Base-by-base conservation (phyloP, 1,284 basidiomycete species). In the Schizophyllum commune region DNA sequence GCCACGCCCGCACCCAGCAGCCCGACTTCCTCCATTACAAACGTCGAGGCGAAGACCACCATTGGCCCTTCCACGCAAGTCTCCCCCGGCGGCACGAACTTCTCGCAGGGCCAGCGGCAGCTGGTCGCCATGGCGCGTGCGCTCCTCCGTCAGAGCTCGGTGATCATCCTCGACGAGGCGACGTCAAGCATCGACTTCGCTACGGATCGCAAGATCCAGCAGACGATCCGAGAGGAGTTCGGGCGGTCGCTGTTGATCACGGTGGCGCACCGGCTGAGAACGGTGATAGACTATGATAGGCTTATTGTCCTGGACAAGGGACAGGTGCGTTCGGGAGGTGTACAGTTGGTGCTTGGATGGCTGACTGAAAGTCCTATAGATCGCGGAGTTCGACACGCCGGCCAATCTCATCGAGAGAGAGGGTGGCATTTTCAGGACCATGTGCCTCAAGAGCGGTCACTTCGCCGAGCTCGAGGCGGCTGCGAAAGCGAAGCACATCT, bases 381-480 rank as follows among this genome's bases (percentile, higher is more conserved):
- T 94, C 52, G 84, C 78, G 6, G 94, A 96, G 72, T 89, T 90
- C 64, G 94, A 94, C 70, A 92, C 91, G 0, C 94, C 94, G 0
- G 80, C 81, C 71, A 86, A 84, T 59, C 74, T 95, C 65, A 85
- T 95, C 19, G 79, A 82, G 56, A 89, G 87, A 65, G 83, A 89
- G 58, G 81, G 79, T 54, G 88, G 91, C 0, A 80, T 90, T 17
- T 94, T 94, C 74, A 81, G 89, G 65, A 80, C 75, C 32, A 89
- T 95, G 84, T 94, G 92, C 66, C 73, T 92, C 65, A 89, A 91
- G 74, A 93, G 89, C 61, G 92, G 92, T 21, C 85, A 84, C 55
- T 92, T 84, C 68, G 70, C 77, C 5, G 89, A 92, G 67, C 79
- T 92, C 60, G 84, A 88, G 72, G 75, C 76, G 13, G 78, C 78